A percentile compares a stretch with the other conserved stretches of the same genome.
Evolutionary conservation across 1,284 basidiomycete species (phyloP).

Genomic region (Papiliotrema fonsecae): DNA sequence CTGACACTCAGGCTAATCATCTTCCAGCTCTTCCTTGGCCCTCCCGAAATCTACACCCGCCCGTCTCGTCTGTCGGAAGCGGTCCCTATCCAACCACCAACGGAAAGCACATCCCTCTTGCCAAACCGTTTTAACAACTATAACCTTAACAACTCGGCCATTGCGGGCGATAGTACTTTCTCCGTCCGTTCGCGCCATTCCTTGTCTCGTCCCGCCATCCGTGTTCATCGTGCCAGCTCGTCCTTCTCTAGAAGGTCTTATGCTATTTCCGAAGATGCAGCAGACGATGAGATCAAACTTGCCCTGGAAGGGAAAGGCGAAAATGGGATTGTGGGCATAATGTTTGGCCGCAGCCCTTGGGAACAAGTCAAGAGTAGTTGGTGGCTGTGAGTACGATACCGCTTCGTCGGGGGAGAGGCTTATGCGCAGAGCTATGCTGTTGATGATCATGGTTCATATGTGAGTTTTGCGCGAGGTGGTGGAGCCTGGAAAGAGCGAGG

Average conservation of each 20-base stretch:
- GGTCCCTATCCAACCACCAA: background rate
- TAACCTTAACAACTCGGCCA: too few relatives aligned
- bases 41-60: constrained; percentile 21
- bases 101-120: too few relatives aligned
- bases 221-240: background rate
- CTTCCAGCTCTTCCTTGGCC: constrained; percentile 39
- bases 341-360: constrained; percentile 34
- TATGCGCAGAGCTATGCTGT: constrained; percentile 18
- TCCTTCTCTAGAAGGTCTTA: constrained; percentile 24
- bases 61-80: background rate
- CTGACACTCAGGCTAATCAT: constrained; percentile 28
- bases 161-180: background rate
- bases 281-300: constrained; percentile 21
- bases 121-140: too few relatives aligned
- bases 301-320: constrained; percentile 17
- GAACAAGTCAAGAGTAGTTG: constrained; percentile 42
- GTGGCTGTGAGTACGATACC: constrained; percentile 32
- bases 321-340: constrained; percentile 39
- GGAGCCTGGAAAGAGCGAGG: too few relatives aligned
- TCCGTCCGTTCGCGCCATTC: background rate
- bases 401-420: background rate
- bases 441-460: constrained; percentile 25
- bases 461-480: too few relatives aligned
- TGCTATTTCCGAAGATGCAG: constrained; percentile 17
- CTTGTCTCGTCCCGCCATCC: background rate